These are phyloP conservation scores for Phoma herbarum DNA, from an alignment of 2,329 filamentous ascomycete species.

Conservation along the genomic window DNA sequence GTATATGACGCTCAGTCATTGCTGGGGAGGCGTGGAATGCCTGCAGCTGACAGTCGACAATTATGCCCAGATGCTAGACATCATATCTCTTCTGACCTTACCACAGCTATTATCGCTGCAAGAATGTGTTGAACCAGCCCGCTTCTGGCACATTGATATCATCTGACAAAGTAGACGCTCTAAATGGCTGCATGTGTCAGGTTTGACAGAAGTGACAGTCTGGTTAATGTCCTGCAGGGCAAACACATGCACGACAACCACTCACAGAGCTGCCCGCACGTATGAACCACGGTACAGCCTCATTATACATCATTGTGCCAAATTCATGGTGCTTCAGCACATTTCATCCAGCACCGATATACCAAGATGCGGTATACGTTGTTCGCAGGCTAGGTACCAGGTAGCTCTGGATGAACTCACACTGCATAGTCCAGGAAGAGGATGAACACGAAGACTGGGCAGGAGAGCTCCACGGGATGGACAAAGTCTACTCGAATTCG, in stretches of 20 bases:
- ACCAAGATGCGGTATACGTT: conserved; percentile 29
- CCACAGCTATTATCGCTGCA: conserved; percentile 9
- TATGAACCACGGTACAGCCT: no score
- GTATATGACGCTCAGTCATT: conserved; percentile 23
- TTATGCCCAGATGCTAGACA: not conserved
- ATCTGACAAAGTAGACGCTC: no score
- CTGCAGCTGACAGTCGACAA: conserved; percentile 11
- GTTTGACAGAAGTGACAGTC: no score
- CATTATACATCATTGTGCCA: no score
- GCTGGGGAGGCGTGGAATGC: conserved; percentile 13
- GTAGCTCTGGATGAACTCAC: conserved; percentile 33
- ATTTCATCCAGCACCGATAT: no score
- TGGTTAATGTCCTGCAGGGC: no score
- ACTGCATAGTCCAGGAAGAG: conserved; percentile 20
- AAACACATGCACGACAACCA: no score
- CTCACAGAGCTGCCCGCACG: no score
- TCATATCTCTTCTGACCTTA: conserved; percentile 5
- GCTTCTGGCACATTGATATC: no score
- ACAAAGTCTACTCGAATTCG: conserved; percentile 19
- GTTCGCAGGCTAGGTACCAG: conserved; percentile 18
- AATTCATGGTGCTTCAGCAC: no score
- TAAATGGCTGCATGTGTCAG: no score
- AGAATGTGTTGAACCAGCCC: no score
- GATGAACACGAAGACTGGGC: conserved; percentile 7
- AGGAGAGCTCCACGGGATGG: conserved; percentile 18